Evolutionary conservation across 2,329 filamentous ascomycete genomes (phyloP).

Genomic region (Colletotrichum acutatum): DNA sequence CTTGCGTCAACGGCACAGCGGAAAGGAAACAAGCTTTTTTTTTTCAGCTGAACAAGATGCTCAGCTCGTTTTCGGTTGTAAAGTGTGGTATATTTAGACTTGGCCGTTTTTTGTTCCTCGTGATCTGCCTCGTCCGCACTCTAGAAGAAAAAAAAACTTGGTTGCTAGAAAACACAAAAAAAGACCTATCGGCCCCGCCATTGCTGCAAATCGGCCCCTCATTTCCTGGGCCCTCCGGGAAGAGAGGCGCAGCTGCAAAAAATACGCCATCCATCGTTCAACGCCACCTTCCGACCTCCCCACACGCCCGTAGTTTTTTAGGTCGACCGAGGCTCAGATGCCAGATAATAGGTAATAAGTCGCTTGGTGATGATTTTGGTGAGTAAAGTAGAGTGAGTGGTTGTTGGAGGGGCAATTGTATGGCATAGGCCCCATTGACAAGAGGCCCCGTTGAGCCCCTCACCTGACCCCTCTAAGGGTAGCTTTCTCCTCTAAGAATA

Average conservation of each 20-base stretch:
- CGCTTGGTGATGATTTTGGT: slow-evolving; percentile 2
- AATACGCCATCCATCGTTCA: slow-evolving; percentile 13
- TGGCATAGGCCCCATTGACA: background rate
- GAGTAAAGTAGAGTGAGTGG: background rate
- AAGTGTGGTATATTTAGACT: slow-evolving; percentile 29
- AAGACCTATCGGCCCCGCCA: background rate
- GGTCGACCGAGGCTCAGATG: background rate
- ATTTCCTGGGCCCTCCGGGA: background rate
- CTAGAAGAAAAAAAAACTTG: background rate
- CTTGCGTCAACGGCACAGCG: too few relatives aligned
- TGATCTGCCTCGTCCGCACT: slow-evolving; percentile 12
- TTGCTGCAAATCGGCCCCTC: background rate
- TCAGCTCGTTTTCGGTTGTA: background rate
- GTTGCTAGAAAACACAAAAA: background rate
- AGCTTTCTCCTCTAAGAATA: slow-evolving; percentile 8
- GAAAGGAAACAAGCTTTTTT: background rate
- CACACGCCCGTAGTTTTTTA: background rate
- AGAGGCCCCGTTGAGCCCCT: background rate
- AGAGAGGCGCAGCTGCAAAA: slow-evolving; percentile 24
- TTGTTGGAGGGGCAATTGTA: background rate
- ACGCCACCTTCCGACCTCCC: slow-evolving; percentile 27
- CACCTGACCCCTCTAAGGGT: background rate
- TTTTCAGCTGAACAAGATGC: background rate
- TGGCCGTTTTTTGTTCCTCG: slow-evolving; percentile 9
- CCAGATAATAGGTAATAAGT: background rate